Base-by-base conservation (phyloP, 306 rosid genomes). In the Canavalia ensiformis region DNA sequence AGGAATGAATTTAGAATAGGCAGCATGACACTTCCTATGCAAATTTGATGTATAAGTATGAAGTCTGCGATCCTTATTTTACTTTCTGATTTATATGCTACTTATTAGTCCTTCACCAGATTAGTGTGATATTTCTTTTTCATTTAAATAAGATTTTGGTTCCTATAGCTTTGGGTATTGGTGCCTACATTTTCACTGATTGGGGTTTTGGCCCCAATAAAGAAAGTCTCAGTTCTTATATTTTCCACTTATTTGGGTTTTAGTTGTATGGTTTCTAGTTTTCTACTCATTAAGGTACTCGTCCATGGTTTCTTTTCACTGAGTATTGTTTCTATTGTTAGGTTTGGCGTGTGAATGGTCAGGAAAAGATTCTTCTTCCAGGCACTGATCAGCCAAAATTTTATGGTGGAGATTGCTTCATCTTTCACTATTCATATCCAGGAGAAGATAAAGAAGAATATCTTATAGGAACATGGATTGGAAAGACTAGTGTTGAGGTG, bases 391-490 rank as follows among this genome's bases (percentile, higher is more conserved):
- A 93, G 83, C 86, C 99, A 77, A 96, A 94, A 82, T 86, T 96
- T 80, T 96, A 90, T 75, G 87, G 89, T 63, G 99, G 99, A 73
- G 97, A 96, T 78, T 96, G 99, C 91, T 94, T 84, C 77, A 87
- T 96, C 82, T 88, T 96, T 83, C 97, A 90, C 81, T 96, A 96
- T 82, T 73, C 99, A 54, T 96, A 94, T 79, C 90, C 97, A 3
- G 99, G 99, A 78, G 98, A 96, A 59, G 98, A 96, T 78, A 92
- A 81, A 84, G 99, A 96, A 74, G 99, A 96, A 46, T 69, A 87
- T 79, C 95, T 96, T 58, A 74, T 91, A 68, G 97, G 96, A 88
- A 92, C 97, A 75, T 96, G 99, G 99, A 83, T 94, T 76, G 99
- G 99, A 75, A 90, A 86, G 68, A 88, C 52, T 62, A 96, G 99